Conservation (phyloP, 345 rosid genomes). For the Citrus trifoliata region DNA sequence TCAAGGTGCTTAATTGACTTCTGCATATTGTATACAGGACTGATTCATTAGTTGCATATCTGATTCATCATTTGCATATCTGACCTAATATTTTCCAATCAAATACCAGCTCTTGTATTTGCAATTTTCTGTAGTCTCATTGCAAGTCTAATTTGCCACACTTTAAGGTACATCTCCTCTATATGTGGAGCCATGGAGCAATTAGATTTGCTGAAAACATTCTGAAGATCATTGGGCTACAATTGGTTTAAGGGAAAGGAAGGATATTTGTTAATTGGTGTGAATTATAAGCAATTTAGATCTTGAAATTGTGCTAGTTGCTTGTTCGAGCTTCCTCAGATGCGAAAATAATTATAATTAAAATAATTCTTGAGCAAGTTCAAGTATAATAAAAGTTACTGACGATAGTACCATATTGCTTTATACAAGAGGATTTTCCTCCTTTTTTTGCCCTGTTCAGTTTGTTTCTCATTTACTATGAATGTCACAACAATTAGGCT, state of each 20-base stretch:
- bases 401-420: background rate
- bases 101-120: background rate
- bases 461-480: background rate
- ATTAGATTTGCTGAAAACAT: background rate
- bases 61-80: background rate
- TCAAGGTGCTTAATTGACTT: background rate
- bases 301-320: background rate
- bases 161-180: background rate
- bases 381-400: background rate
- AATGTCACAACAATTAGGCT: background rate
- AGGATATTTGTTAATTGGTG: background rate
- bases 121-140: background rate
- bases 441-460: background rate
- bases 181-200: background rate
- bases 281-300: background rate
- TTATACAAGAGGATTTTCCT: background rate
- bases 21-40: background rate
- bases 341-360: background rate
- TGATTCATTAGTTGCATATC: background rate
- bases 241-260: background rate
- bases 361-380: background rate
- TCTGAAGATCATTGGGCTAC: background rate
- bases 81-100: background rate
- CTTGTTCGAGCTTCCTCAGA: background rate
- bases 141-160: background rate